Conservation (phyloP, 495 filamentous ascomycete genomes). For the Filosporella fistucella region DNA sequence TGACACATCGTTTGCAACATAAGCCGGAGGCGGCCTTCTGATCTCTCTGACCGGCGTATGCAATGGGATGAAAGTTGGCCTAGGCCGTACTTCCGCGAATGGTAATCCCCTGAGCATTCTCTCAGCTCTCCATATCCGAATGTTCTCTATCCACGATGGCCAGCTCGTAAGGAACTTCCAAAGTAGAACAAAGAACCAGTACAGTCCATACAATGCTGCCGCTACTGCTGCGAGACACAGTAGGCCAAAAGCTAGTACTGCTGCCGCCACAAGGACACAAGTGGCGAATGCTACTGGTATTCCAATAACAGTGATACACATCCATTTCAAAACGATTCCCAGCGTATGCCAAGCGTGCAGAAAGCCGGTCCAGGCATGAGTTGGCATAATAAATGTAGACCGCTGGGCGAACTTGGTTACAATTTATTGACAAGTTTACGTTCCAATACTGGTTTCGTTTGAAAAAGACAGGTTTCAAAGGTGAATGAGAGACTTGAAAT, state of each 20-base stretch:
- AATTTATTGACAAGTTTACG: too few species aligned
- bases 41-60: neutral
- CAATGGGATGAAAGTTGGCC: neutral
- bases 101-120: neutral
- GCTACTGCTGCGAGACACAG: neutral
- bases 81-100: neutral
- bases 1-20: neutral
- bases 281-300: constrained; percentile 13
- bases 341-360: constrained; percentile 16
- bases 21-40: neutral
- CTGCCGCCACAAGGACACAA: constrained; percentile 5
- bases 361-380: constrained; percentile 10
- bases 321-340: constrained; percentile 17
- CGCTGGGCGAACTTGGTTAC: too few species aligned
- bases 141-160: constrained; percentile 7
- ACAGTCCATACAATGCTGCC: neutral
- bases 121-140: constrained; percentile 4
- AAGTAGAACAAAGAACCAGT: neutral
- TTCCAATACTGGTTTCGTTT: too few species aligned
- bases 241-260: constrained; percentile 5
- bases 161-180: neutral
- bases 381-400: constrained; percentile 11
- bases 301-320: constrained; percentile 16
- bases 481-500: too few species aligned
- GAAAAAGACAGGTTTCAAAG: too few species aligned